Evolutionary conservation across 106 monocot species (phyloP).

Genomic region (Hemerocallis citrina): DNA sequence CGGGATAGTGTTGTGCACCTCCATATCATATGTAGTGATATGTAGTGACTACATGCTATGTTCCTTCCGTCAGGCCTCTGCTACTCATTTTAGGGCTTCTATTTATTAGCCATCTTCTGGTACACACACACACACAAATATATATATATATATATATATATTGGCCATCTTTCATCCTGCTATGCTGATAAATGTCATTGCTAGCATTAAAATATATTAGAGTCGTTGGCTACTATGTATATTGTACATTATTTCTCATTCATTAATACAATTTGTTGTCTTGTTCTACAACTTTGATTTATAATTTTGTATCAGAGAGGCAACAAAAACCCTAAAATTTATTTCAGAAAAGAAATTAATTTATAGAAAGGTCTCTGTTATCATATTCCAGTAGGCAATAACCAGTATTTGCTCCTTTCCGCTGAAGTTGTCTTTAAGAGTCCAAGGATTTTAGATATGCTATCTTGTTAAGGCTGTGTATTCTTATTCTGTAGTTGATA

Average conservation of each 20-base stretch:
- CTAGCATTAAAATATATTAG: not conserved
- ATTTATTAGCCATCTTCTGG: not conserved
- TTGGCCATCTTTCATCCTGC: not conserved
- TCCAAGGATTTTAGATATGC: not conserved
- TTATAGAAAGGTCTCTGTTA: too few species aligned
- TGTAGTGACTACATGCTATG: not conserved
- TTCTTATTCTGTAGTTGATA: constrained; percentile 33
- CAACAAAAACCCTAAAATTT: too few species aligned
- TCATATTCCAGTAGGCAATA: too few species aligned
- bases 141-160: too few species aligned
- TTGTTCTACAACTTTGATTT: too few species aligned
- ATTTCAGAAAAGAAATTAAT: too few species aligned
- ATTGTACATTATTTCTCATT: too few species aligned
- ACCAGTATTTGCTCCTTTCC: not conserved
- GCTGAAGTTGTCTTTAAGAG: not conserved
- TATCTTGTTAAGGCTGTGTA: not conserved
- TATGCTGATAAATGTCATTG: not conserved
- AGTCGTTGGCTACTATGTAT: too few species aligned
- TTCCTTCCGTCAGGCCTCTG: not conserved
- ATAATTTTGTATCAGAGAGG: too few species aligned
- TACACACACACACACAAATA: too few species aligned
- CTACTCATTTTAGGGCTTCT: not conserved
- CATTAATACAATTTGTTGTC: too few species aligned
- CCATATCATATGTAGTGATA: not conserved
- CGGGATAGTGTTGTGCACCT: not conserved